Base-by-base conservation (phyloP, 441 rosid species). In the Isatis lusitanica region DNA sequence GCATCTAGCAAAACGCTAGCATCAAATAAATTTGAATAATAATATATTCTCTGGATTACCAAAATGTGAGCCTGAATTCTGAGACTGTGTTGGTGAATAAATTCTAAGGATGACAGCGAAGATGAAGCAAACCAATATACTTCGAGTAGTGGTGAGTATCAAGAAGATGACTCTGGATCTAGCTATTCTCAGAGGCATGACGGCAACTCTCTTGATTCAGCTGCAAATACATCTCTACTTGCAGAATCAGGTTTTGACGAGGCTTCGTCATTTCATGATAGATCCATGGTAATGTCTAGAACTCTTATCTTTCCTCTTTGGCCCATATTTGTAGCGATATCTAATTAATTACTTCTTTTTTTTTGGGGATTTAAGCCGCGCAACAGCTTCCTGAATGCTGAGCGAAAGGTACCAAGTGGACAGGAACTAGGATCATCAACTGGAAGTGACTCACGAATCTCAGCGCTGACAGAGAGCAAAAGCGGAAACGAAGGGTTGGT, bases 91-190 rank as follows among this genome's bases (percentile, higher is more conserved):
- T 79, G 80, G 71, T 28, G 31, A 33, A 74, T 73, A 72, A 55
- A 61, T 76, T 67, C 21, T 30, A 55, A 89, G 98, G 84, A 80
- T 74, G 74, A 72, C 69, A 82, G 70, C 55, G 63, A 81, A 31
- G 62, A 52, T 75, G 83, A 72, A 80, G 73, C 61, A 68, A 83
- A 70, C 69, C 72, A 81, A 21, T 71, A 48, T 71, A 78, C 65
- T 47, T 3, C 43, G 50, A 50, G 66, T 60, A 16, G 79, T 67
- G 70, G 61, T 73, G 82, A 74, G 53, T 43, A 51, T 36, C 71
- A 61, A 68, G 68, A 55, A 66, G 67, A 47, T 74, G 66, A 72
- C 62, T 36, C 69, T 72, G 84, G 80, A 70, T 66, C 76, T 16
- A 68, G 57, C 46, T 71, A 69, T 69, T 74, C 68, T 33, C 71